Evolutionary conservation across 2,329 filamentous ascomycete species (phyloP).

Genomic region (Chaetoscypha palmicola): DNA sequence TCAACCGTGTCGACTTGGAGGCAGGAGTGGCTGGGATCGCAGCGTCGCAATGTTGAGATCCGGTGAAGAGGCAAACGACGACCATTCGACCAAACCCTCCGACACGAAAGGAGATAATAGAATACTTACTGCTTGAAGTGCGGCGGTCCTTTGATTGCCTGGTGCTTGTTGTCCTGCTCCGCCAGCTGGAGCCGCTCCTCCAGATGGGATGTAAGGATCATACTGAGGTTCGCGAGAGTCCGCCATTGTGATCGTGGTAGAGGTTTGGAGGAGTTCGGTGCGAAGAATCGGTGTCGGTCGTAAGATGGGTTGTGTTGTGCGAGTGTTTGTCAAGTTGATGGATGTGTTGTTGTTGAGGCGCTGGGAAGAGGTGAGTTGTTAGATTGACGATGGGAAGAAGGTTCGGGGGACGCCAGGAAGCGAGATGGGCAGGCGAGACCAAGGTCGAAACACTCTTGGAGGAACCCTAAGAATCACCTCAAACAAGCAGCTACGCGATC

Average conservation of each 20-base stretch:
- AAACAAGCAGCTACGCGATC: neutral
- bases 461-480: neutral
- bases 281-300: constrained; percentile 8
- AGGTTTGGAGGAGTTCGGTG: constrained; percentile 2
- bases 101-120: constrained; percentile 13
- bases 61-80: neutral
- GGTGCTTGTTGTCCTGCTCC: constrained; percentile 27
- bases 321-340: constrained; percentile 2
- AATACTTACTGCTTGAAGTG: constrained; percentile 76
- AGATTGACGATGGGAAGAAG: constrained; percentile 5
- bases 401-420: constrained; percentile 1
- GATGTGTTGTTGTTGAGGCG: constrained; percentile 3
- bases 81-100: constrained; percentile 14
- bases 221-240: constrained; percentile 26
- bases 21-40: neutral
- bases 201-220: constrained; percentile 31
- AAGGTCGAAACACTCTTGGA: neutral
- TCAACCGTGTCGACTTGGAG: neutral
- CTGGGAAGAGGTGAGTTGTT: constrained; percentile 3
- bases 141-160: constrained; percentile 57
- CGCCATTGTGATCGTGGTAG: constrained; percentile 25
- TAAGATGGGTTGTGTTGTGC: constrained; percentile 6
- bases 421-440: constrained; percentile 5
- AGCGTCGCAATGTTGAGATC: neutral
- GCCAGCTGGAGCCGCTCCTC: constrained; percentile 19